Percentiles rank a stretch among this genome's conserved stretches.
These are phyloP conservation scores for Annulohypoxylon moriforme DNA, from an alignment of 495 filamentous ascomycete genomes.

Conservation along the genomic window DNA sequence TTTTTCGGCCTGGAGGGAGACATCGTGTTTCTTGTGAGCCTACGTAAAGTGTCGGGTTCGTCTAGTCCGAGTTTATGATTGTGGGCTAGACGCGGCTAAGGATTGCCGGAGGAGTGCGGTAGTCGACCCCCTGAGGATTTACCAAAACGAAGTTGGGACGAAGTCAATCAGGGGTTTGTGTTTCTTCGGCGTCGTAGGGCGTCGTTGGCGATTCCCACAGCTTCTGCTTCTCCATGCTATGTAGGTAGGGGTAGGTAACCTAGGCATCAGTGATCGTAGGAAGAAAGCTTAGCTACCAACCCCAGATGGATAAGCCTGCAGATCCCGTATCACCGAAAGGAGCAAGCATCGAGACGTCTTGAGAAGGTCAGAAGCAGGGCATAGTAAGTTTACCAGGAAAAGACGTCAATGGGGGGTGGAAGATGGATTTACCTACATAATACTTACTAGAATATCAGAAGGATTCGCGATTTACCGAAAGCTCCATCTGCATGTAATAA, in stretches of 20 bases:
- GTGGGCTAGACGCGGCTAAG: neutral
- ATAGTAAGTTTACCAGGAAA: neutral
- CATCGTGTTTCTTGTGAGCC: conserved; percentile 19
- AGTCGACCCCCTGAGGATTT: conserved; percentile 1
- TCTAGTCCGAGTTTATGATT: neutral
- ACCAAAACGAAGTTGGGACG: conserved; percentile 3
- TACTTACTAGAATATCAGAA: neutral
- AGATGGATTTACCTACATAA: neutral
- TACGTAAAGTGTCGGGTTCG: neutral
- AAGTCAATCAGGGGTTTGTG: neutral
- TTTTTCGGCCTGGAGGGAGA: neutral
- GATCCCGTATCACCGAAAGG: neutral
- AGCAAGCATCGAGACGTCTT: neutral
- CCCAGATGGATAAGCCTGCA: neutral
- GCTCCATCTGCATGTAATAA: conserved; percentile 32
- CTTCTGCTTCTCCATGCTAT: neutral
- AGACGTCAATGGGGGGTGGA: neutral
- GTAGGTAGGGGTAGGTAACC: neutral
- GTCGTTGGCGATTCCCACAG: neutral
- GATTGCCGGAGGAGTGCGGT: neutral
- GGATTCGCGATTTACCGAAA: conserved; percentile 40
- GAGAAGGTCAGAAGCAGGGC: neutral
- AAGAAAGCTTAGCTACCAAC: neutral
- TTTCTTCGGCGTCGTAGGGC: neutral
- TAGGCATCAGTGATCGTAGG: neutral